Evolutionary conservation across 352 stramenopile species (phyloP).

Genomic region (Phytopythium delawarense): DNA sequence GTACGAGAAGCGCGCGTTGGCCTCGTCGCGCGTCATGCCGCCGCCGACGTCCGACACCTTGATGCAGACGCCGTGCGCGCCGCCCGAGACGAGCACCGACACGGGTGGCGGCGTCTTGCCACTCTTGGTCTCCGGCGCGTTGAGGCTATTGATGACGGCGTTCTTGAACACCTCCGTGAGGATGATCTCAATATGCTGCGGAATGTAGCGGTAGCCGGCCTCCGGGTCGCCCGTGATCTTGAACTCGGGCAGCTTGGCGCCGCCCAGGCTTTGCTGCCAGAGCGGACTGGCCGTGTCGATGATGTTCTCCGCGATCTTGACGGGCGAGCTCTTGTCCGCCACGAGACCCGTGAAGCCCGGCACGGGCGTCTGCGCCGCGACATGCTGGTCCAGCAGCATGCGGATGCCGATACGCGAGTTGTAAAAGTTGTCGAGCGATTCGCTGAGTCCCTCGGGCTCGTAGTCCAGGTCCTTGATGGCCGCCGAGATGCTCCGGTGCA

Average conservation of each 20-base stretch:
- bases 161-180: conserved; percentile 81
- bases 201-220: conserved; percentile 75
- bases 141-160: conserved; percentile 71
- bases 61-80: conserved; percentile 69
- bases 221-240: conserved; percentile 40
- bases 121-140: conserved; percentile 13
- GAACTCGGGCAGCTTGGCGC: conserved; percentile 52
- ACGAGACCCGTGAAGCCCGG: conserved; percentile 63
- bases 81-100: conserved; percentile 57
- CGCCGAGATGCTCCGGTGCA: conserved; percentile 68
- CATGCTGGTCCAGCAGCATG: conserved; percentile 80
- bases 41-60: conserved; percentile 76
- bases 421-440: conserved; percentile 80
- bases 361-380: conserved; percentile 52
- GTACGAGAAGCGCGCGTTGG: conserved; percentile 70
- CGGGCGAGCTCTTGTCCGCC: conserved; percentile 55
- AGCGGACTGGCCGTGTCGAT: conserved; percentile 47
- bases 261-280: conserved; percentile 48
- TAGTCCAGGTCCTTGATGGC: conserved; percentile 53
- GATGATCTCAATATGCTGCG: conserved; percentile 81
- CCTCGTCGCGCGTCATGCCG: conserved; percentile 69
- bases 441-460: conserved; percentile 47
- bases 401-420: conserved; percentile 81
- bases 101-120: conserved; percentile 38
- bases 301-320: conserved; percentile 59